phyloP scores from a whole-genome alignment of 23 red algal genomes.

The Chondrus crispus region DNA sequence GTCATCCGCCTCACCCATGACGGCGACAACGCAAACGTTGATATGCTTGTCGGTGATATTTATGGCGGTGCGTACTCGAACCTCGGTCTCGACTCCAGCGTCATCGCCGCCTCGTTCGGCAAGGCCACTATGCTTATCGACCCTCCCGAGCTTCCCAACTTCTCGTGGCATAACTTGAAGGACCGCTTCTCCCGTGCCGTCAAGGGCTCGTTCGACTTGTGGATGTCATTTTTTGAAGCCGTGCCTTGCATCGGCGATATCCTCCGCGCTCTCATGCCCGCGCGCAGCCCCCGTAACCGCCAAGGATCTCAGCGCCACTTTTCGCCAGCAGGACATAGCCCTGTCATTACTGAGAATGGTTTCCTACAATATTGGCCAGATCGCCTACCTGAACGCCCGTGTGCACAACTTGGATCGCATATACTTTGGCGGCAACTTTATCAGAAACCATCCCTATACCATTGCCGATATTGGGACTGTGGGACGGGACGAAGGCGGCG shows the following conservation, averaged over 20 bases:
- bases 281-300: no score
- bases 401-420: constrained; percentile 72
- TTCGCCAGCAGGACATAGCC: constrained; percentile 81
- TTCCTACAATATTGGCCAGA: constrained; percentile 92
- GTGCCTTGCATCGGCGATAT: constrained; percentile 52
- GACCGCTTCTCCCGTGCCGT: constrained; percentile 64
- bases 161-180: constrained; percentile 41
- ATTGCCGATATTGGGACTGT: constrained; percentile 81
- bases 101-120: constrained; percentile 96
- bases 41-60: constrained; percentile 98
- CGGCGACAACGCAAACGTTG: constrained; percentile 89
- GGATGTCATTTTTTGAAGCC: constrained; percentile 67
- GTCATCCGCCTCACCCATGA: constrained; percentile 84
- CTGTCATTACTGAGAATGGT: constrained; percentile 89
- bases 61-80: constrained; percentile 86
- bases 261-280: no score
- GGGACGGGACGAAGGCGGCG: no score
- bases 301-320: constrained; percentile 42
- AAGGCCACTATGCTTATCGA: constrained; percentile 90
- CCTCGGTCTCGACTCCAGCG: constrained; percentile 75
- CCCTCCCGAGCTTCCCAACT: neutral
- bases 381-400: constrained; percentile 85
- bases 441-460: constrained; percentile 93
- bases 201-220: constrained; percentile 67
- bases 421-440: constrained; percentile 99